Percentiles rank a stretch among this genome's conserved stretches.
Evolutionary conservation across 2,329 filamentous ascomycete genomes (phyloP).

Genomic region (Penicillium sp.): DNA sequence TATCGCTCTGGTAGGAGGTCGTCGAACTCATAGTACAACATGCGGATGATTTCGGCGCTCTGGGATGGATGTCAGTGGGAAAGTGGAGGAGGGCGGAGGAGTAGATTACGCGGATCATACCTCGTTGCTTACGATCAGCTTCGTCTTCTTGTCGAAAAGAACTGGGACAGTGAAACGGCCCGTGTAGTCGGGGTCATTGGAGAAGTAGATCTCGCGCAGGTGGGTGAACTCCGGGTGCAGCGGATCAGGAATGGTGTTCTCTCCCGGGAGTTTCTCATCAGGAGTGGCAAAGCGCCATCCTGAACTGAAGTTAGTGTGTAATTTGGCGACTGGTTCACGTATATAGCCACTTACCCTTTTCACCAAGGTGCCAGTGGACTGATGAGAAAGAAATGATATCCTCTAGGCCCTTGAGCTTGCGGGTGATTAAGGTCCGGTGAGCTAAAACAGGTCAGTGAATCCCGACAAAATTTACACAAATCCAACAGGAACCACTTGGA

Average conservation of each 20-base stretch:
- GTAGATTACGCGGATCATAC: slow-evolving; percentile 40
- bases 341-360: slow-evolving; percentile 52
- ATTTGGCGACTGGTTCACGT: neutral
- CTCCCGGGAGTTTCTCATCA: slow-evolving; percentile 58
- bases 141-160: slow-evolving; percentile 67
- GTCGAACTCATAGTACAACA: slow-evolving; percentile 82
- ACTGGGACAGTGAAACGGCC: slow-evolving; percentile 87
- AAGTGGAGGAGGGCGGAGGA: neutral
- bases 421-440: slow-evolving; percentile 79
- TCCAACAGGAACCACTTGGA: neutral
- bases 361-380: slow-evolving; percentile 89
- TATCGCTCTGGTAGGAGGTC: slow-evolving; percentile 60
- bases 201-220: slow-evolving; percentile 77
- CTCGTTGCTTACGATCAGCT: slow-evolving; percentile 85
- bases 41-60: slow-evolving; percentile 83
- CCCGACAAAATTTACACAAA: neutral
- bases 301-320: slow-evolving; percentile 26
- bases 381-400: slow-evolving; percentile 73
- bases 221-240: slow-evolving; percentile 67
- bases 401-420: slow-evolving; percentile 88
- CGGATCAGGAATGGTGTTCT: slow-evolving; percentile 54
- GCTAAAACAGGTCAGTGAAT: slow-evolving; percentile 50
- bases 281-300: slow-evolving; percentile 79
- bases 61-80: slow-evolving; percentile 16
- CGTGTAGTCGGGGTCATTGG: slow-evolving; percentile 65